A percentile compares a stretch with the other conserved stretches of the same genome.
Conservation (phyloP, 345 rosid species). For the Microthlaspi erraticum region DNA sequence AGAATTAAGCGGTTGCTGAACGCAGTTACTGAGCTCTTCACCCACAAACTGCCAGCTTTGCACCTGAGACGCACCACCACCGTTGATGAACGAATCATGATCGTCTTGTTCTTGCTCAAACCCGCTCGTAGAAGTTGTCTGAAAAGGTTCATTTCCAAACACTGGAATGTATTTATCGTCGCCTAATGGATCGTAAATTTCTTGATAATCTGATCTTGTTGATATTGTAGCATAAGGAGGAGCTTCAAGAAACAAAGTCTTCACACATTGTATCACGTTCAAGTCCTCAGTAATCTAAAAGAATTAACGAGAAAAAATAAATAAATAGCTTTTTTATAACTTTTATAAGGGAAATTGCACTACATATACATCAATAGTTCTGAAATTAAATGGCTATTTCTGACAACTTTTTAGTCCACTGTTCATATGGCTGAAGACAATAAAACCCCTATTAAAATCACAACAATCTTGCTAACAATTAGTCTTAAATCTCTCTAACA, state of each 20-base stretch:
- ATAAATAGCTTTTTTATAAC: neutral
- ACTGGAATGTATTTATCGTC: conserved; percentile 49
- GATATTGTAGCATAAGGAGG: conserved; percentile 49
- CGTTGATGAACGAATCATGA: conserved; percentile 56
- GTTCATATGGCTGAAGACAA: too few species aligned
- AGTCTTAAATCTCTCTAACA: too few species aligned
- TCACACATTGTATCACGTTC: conserved; percentile 60
- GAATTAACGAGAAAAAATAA: neutral
- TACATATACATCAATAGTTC: too few species aligned
- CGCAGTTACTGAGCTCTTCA: conserved; percentile 70
- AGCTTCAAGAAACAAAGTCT: conserved; percentile 63
- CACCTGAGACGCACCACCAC: conserved; percentile 66
- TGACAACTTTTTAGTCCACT: too few species aligned
- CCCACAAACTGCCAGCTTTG: conserved; percentile 73
- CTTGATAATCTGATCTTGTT: conserved; percentile 43
- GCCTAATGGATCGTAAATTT: conserved; percentile 43
- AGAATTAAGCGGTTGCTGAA: conserved; percentile 66
- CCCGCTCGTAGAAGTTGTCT: conserved; percentile 53
- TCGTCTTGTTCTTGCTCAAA: conserved; percentile 52
- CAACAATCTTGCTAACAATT: too few species aligned
- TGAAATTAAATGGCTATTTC: too few species aligned
- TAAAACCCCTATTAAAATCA: too few species aligned
- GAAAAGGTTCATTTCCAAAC: conserved; percentile 49
- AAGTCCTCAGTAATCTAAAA: conserved; percentile 79
- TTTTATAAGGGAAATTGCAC: too few species aligned